These are phyloP conservation scores for Thyridium curvatum DNA, from an alignment of 2,329 filamentous ascomycete species.

Conservation along the genomic window DNA sequence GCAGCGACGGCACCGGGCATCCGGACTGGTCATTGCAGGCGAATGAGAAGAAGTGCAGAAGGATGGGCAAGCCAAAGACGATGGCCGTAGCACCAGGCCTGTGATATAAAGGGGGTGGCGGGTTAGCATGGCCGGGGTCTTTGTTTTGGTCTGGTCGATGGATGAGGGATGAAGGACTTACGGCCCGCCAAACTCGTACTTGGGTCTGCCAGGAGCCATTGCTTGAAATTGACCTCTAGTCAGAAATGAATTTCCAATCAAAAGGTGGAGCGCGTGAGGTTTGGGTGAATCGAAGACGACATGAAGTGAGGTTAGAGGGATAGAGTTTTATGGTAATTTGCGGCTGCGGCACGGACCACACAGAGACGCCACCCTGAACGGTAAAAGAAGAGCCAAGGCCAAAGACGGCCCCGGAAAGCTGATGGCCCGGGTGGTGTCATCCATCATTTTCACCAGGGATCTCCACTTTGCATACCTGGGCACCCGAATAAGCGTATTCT, in stretches of 20 bases:
- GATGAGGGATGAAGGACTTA: constrained; percentile 1
- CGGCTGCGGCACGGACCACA: too few species aligned
- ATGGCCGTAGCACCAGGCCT: constrained; percentile 10
- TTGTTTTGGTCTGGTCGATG: not conserved
- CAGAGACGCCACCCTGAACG: too few species aligned
- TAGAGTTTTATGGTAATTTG: too few species aligned
- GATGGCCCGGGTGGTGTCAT: too few species aligned
- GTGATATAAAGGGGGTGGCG: not conserved
- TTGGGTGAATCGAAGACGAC: constrained; percentile 43
- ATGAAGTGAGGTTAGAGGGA: too few species aligned
- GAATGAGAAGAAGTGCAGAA: constrained; percentile 21
- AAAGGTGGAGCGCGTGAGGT: too few species aligned
- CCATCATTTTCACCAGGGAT: too few species aligned
- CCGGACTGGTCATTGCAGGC: constrained; percentile 47
- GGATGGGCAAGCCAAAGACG: constrained; percentile 9
- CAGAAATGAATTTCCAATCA: not conserved
- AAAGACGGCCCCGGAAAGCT: too few species aligned
- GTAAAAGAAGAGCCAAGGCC: too few species aligned
- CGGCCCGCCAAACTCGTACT: constrained; percentile 12
- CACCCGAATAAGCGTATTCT: too few species aligned
- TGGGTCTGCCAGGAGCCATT: constrained; percentile 1
- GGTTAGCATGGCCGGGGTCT: not conserved
- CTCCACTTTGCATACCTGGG: too few species aligned
- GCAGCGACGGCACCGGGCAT: constrained; percentile 43
- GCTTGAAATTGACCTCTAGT: not conserved